A percentile compares a stretch with the other conserved stretches of the same genome.
These are phyloP conservation scores for Keqinozyma sinolaborantium DNA, from an alignment of 1,139 yeast genomes.

Conservation along the genomic window DNA sequence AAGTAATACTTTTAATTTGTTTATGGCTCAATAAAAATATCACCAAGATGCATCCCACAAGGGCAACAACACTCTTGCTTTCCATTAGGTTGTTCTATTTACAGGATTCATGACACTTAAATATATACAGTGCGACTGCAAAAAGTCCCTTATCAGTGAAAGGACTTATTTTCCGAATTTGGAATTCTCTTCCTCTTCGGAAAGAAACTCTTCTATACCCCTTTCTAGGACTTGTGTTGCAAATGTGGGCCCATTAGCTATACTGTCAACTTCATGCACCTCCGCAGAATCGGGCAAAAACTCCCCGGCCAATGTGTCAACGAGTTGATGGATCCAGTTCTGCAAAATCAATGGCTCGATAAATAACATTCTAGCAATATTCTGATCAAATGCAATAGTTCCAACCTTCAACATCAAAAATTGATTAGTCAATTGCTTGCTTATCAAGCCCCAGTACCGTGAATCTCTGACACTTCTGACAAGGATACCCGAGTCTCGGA, in stretches of 20 bases:
- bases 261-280: too few species aligned
- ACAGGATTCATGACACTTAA: neutral
- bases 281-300: too few species aligned
- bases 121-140: conserved; percentile 5
- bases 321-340: too few species aligned
- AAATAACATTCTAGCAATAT: conserved; percentile 3
- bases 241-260: neutral
- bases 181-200: conserved; percentile 4
- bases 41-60: conserved; percentile 11
- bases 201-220: neutral
- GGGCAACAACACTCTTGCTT: conserved; percentile 5
- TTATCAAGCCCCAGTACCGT: conserved; percentile 2
- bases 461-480: conserved; percentile 1
- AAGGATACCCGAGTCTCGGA: conserved; percentile 3
- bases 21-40: conserved; percentile 14
- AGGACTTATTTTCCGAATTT: conserved; percentile 8
- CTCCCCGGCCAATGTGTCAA: too few species aligned
- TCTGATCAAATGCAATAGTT: conserved; percentile 9
- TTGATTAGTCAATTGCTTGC: conserved; percentile 3
- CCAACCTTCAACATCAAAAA: conserved; percentile 8
- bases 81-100: neutral
- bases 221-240: neutral
- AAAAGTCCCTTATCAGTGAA: conserved; percentile 7
- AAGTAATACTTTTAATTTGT: conserved; percentile 8
- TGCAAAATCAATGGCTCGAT: neutral